Conservation (phyloP, 148 eudicot genomes). For the Rhododendron ovatum region DNA sequence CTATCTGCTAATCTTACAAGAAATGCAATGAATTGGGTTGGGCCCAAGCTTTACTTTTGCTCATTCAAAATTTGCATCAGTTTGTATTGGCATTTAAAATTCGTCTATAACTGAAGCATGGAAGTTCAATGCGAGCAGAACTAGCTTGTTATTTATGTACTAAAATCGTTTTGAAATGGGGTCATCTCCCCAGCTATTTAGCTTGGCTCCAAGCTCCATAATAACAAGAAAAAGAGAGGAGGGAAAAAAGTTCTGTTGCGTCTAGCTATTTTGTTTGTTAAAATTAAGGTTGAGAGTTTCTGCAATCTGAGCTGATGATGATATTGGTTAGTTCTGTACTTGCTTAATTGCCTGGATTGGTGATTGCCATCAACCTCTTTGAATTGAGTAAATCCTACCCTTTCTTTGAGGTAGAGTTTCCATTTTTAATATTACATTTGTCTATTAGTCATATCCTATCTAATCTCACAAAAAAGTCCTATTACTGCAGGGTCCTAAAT, state of each 20-base stretch:
- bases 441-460: neutral
- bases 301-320: neutral
- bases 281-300: neutral
- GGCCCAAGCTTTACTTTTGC: neutral
- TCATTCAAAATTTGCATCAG: neutral
- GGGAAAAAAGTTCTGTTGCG: neutral
- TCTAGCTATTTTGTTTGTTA: neutral
- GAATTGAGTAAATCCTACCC: neutral
- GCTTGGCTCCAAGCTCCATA: neutral
- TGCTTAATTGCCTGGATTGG: neutral
- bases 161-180: neutral
- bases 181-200: neutral
- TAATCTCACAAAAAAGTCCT: neutral
- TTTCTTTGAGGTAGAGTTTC: neutral
- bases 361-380: neutral
- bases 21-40: neutral
- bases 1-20: slow-evolving; percentile 1
- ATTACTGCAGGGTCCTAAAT: slow-evolving; percentile 47
- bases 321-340: neutral
- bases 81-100: neutral
- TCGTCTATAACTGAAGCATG: neutral
- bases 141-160: neutral
- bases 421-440: neutral
- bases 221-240: neutral
- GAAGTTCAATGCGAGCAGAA: neutral